Conservation (phyloP, 2,329 filamentous ascomycete species). For the Thelonectria discophora region DNA sequence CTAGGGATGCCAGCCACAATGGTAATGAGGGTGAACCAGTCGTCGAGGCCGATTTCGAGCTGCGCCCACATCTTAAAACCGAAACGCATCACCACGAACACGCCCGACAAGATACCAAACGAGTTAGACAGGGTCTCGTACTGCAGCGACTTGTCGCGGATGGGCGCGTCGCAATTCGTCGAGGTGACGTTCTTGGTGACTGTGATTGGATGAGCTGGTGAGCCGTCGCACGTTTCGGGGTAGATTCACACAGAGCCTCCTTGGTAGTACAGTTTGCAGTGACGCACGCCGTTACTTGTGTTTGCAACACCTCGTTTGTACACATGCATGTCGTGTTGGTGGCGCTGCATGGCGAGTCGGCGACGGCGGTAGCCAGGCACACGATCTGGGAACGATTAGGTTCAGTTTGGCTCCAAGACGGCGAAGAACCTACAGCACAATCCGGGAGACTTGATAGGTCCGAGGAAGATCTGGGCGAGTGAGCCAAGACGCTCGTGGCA, state of each 20-base stretch:
- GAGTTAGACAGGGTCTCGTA: slow-evolving; percentile 7
- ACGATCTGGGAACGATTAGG: slow-evolving; percentile 30
- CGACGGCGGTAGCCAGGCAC: slow-evolving; percentile 40
- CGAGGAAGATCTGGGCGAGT: background rate
- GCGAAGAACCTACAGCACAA: slow-evolving; percentile 43
- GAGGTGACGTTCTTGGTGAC: slow-evolving; percentile 7
- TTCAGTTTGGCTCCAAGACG: background rate
- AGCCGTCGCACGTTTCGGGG: background rate
- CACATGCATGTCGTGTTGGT: slow-evolving; percentile 47
- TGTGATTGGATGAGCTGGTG: background rate
- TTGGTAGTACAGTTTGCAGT: slow-evolving; percentile 41
- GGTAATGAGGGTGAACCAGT: slow-evolving; percentile 1
- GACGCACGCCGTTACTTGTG: slow-evolving; percentile 42
- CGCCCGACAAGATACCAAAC: slow-evolving; percentile 3
- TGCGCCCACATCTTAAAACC: slow-evolving; percentile 6
- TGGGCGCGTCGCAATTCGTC: background rate
- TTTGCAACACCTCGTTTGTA: slow-evolving; percentile 39
- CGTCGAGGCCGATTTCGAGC: slow-evolving; percentile 10
- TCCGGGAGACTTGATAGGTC: slow-evolving; percentile 27
- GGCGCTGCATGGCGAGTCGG: slow-evolving; percentile 39
- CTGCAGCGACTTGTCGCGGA: slow-evolving; percentile 2
- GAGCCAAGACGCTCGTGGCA: background rate
- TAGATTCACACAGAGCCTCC: slow-evolving; percentile 44
- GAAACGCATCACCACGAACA: background rate
- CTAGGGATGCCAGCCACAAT: slow-evolving; percentile 3